These are phyloP conservation scores for Mallotus nudiflorus DNA, from an alignment of 345 rosid species.

Conservation along the genomic window DNA sequence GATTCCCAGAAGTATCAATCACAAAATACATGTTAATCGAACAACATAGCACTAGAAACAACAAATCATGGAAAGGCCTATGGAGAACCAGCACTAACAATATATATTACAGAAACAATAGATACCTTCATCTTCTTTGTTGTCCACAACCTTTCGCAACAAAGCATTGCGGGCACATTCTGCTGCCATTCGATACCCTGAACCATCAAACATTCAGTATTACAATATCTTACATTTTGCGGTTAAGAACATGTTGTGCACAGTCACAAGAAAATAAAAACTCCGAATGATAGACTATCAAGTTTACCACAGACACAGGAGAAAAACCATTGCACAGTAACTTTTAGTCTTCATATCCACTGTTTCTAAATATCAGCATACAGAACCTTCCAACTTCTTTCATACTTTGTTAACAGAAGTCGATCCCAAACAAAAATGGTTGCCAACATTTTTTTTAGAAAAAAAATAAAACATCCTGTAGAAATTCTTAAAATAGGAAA, in stretches of 20 bases:
- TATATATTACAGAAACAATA: background rate
- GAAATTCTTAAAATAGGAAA: background rate
- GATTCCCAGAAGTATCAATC: background rate
- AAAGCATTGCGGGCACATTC: slow-evolving; percentile 87
- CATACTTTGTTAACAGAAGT: background rate
- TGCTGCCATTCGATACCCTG: slow-evolving; percentile 94
- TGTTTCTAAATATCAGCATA: background rate
- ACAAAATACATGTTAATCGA: background rate
- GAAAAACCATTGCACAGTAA: background rate
- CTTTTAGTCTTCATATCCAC: background rate
- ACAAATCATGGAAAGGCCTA: background rate
- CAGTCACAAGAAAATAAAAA: background rate
- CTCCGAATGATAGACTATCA: no score
- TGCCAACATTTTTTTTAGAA: no score
- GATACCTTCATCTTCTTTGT: slow-evolving; percentile 79
- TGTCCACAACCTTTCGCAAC: slow-evolving; percentile 64
- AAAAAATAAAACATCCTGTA: background rate
- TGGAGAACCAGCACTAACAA: no score
- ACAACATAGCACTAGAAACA: background rate
- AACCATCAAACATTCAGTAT: slow-evolving; percentile 18
- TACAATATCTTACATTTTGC: background rate
- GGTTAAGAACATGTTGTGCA: no score
- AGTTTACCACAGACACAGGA: background rate
- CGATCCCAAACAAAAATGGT: background rate
- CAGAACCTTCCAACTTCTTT: background rate